phyloP scores from a whole-genome alignment of 2,329 filamentous ascomycete genomes.

The Penicillium sp. region DNA sequence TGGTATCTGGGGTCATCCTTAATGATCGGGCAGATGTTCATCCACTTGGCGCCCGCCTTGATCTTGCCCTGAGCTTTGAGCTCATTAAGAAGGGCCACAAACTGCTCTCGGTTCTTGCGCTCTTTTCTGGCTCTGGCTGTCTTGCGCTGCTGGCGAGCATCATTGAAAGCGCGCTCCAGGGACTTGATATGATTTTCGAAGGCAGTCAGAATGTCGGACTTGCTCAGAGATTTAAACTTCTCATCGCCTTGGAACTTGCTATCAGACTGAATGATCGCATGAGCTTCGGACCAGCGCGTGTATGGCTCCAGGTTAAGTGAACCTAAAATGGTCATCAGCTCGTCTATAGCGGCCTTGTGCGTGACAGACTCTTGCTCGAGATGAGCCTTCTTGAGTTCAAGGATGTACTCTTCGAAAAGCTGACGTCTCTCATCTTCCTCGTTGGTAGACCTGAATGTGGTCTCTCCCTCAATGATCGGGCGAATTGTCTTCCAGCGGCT shows the following conservation, averaged over 20 bases:
- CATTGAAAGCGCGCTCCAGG: slow-evolving; percentile 87
- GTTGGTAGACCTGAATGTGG: slow-evolving; percentile 87
- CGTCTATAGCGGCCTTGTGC: slow-evolving; percentile 79
- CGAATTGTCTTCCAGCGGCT: slow-evolving; percentile 96
- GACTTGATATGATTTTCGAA: slow-evolving; percentile 96
- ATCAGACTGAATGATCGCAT: slow-evolving; percentile 75
- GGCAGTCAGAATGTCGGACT: slow-evolving; percentile 84
- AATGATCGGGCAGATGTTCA: slow-evolving; percentile 70
- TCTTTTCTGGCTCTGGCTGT: slow-evolving; percentile 75
- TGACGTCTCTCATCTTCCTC: slow-evolving; percentile 84
- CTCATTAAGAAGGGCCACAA: slow-evolving; percentile 71
- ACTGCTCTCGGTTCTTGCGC: slow-evolving; percentile 81
- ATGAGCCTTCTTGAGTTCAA: slow-evolving; percentile 77
- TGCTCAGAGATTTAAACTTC: slow-evolving; percentile 81
- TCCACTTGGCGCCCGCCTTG: slow-evolving; percentile 89
- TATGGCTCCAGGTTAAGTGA: slow-evolving; percentile 85
- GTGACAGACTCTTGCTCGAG: slow-evolving; percentile 70
- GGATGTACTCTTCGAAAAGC: slow-evolving; percentile 90
- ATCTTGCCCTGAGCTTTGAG: slow-evolving; percentile 75
- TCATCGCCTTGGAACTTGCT: slow-evolving; percentile 75
- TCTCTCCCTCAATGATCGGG: slow-evolving; percentile 91
- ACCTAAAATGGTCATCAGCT: slow-evolving; percentile 74
- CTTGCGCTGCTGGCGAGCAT: slow-evolving; percentile 84
- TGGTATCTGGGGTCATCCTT: slow-evolving; percentile 79
- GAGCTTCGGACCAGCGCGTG: slow-evolving; percentile 90